Evolutionary conservation across 345 rosid genomes (phyloP).

Genomic region (Alliaria petiolata): DNA sequence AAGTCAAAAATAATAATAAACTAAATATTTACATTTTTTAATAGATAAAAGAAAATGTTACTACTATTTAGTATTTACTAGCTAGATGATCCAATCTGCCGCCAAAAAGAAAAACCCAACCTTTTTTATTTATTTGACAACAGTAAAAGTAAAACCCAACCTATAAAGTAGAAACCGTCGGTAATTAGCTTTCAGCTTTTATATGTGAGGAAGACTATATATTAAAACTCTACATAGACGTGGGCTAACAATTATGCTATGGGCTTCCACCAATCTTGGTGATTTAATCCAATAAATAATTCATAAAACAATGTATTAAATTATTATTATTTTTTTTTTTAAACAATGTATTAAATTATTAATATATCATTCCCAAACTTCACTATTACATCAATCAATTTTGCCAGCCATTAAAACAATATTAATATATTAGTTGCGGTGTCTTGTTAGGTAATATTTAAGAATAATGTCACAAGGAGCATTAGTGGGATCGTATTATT

Average conservation of each 20-base stretch:
- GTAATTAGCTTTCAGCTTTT: neutral
- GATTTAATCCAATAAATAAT: neutral
- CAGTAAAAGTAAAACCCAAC: neutral
- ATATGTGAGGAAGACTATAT: constrained; percentile 10
- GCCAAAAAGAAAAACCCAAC: neutral
- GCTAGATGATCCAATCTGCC: neutral
- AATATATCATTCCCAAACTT: neutral
- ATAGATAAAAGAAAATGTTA: neutral
- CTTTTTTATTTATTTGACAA: neutral
- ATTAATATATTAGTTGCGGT: constrained; percentile 24
- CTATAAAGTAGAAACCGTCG: constrained; percentile 3
- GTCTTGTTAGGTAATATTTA: constrained; percentile 19
- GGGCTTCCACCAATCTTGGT: constrained; percentile 22
- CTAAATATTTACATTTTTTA: no score
- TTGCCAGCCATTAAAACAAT: constrained; percentile 14
- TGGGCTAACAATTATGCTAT: constrained; percentile 3
- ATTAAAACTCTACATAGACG: neutral
- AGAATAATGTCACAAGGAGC: constrained; percentile 26
- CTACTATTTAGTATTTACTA: neutral
- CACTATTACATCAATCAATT: constrained; percentile 9
- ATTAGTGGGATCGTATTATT: constrained; percentile 7
- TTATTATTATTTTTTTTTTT: no score
- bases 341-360: no score
- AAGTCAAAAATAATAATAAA: neutral
- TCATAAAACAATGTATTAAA: neutral